These are phyloP conservation scores for Colletotrichum spinosum DNA, from an alignment of 2,329 filamentous ascomycete genomes.

Conservation along the genomic window DNA sequence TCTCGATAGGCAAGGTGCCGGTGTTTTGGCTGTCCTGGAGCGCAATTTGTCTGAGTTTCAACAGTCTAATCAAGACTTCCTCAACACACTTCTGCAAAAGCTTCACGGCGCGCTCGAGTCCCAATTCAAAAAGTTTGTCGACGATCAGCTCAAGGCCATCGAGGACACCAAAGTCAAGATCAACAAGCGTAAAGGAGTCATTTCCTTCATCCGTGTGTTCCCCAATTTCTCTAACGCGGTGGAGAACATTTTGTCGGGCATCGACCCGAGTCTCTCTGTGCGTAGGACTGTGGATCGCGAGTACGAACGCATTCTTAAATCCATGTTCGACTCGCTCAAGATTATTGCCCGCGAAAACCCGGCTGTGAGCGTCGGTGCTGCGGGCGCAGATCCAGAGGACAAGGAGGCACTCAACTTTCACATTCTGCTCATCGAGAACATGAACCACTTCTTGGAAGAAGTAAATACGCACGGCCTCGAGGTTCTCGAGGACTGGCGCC, in stretches of 20 bases:
- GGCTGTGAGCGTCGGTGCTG: conserved; percentile 55
- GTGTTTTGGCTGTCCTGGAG: conserved; percentile 84
- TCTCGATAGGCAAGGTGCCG: conserved; percentile 81
- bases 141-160: conserved; percentile 94
- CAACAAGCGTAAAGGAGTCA: conserved; percentile 97
- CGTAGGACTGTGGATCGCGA: conserved; percentile 85
- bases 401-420: conserved; percentile 98
- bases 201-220: conserved; percentile 94
- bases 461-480: conserved; percentile 80
- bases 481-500: conserved; percentile 85
- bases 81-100: conserved; percentile 83
- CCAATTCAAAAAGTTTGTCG: conserved; percentile 88
- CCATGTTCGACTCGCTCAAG: conserved; percentile 97
- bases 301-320: conserved; percentile 88
- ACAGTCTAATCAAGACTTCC: conserved; percentile 93
- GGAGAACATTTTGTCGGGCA: conserved; percentile 81
- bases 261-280: conserved; percentile 70
- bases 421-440: conserved; percentile 97
- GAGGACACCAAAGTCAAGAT: conserved; percentile 99
- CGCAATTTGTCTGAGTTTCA: conserved; percentile 82
- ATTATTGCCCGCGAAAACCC: conserved; percentile 85
- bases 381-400: conserved; percentile 76
- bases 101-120: conserved; percentile 79
- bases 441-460: conserved; percentile 97
- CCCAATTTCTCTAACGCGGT: conserved; percentile 85